These are phyloP conservation scores for Fusarium albosuccineum DNA, from an alignment of 2,329 filamentous ascomycete species.

Conservation along the genomic window DNA sequence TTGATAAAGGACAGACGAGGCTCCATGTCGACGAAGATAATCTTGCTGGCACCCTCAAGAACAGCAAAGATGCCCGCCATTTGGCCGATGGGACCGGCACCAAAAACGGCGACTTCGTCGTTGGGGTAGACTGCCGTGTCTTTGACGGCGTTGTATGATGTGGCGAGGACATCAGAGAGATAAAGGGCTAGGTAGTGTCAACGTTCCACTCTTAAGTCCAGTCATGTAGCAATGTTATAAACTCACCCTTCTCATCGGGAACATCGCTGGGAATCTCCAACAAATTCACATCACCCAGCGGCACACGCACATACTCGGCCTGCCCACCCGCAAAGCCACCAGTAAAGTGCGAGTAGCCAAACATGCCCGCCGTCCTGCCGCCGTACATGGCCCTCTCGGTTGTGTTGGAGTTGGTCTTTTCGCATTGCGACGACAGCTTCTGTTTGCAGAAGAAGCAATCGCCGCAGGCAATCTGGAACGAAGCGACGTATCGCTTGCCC, in stretches of 20 bases:
- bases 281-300: conserved; percentile 83
- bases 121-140: conserved; percentile 84
- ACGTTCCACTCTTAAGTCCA: background rate
- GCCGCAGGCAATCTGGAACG: conserved; percentile 85
- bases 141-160: conserved; percentile 84
- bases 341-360: conserved; percentile 82
- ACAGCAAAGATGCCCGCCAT: conserved; percentile 84
- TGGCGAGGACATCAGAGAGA: conserved; percentile 83
- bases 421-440: conserved; percentile 84
- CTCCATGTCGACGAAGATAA: conserved; percentile 84
- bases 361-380: conserved; percentile 78
- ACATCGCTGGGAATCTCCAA: conserved; percentile 82
- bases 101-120: conserved; percentile 85
- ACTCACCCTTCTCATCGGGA: conserved; percentile 80
- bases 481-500: conserved; percentile 82
- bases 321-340: conserved; percentile 91
- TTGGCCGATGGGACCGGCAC: conserved; percentile 88
- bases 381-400: conserved; percentile 83
- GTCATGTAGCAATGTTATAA: fast-evolving
- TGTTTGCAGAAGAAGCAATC: conserved; percentile 83
- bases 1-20: conserved; percentile 78
- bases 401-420: conserved; percentile 81
- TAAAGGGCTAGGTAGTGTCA: conserved; percentile 64
- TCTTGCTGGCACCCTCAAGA: conserved; percentile 77
- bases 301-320: conserved; percentile 87